Conservation (phyloP, 352 stramenopile species). For the Stephanocyclus meneghinianus region DNA sequence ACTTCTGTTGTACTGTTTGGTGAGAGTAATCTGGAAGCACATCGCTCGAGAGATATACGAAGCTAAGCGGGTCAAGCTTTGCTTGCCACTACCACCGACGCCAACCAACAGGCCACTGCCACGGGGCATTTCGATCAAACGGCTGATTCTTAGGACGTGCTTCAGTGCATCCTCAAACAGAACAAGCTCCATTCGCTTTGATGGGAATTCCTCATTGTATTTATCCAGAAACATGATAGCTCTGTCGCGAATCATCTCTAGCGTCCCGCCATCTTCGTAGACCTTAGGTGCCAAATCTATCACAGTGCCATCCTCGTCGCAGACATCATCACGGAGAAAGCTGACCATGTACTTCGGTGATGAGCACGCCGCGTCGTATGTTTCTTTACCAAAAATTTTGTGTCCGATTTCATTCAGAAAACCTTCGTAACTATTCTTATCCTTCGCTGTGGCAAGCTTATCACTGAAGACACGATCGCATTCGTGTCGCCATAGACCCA, state of each 20-base stretch:
- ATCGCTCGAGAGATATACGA: constrained; percentile 93
- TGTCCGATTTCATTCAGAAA: constrained; percentile 91
- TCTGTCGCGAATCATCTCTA: constrained; percentile 89
- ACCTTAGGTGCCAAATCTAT: constrained; percentile 94
- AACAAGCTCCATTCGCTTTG: constrained; percentile 95
- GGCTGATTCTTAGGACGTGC: constrained; percentile 94
- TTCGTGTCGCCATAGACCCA: constrained; percentile 97
- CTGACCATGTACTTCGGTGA: constrained; percentile 91
- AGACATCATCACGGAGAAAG: constrained; percentile 95
- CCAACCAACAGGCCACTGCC: constrained; percentile 94
- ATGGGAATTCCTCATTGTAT: constrained; percentile 96
- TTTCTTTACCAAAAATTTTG: constrained; percentile 88
- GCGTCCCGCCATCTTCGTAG: constrained; percentile 92
- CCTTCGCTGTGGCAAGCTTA: constrained; percentile 96
- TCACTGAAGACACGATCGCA: constrained; percentile 96
- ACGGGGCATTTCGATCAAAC: constrained; percentile 94
- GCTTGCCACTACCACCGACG: constrained; percentile 95
- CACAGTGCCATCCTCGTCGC: constrained; percentile 93
- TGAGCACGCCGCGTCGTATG: constrained; percentile 53
- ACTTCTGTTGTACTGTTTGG: constrained; percentile 97
- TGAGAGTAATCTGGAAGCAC: constrained; percentile 98
- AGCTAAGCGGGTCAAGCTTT: constrained; percentile 93
- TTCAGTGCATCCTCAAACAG: constrained; percentile 97
- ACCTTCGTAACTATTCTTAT: constrained; percentile 92
- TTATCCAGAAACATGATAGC: constrained; percentile 94